Percentiles rank a stretch among this genome's conserved stretches.
Evolutionary conservation across 1,139 yeast species (phyloP).

Genomic region (Debaryomycetaceae sp.): DNA sequence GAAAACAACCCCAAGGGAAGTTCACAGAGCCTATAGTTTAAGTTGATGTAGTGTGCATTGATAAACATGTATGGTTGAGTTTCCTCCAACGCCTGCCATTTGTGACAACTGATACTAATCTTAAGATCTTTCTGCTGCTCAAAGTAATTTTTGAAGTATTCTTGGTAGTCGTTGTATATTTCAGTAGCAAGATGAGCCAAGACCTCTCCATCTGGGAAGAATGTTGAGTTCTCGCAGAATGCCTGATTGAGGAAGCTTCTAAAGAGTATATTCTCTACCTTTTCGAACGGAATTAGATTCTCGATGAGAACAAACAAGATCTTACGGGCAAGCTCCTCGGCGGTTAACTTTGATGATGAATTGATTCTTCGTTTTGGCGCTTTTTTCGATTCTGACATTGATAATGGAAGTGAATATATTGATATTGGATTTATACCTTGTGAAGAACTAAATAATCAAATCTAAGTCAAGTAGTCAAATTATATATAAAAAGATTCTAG

Average conservation of each 20-base stretch:
- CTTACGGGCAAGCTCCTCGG: slow-evolving; percentile 11
- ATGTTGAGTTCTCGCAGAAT: slow-evolving; percentile 5
- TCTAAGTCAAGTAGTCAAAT: too few species aligned
- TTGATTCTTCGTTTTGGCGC: slow-evolving; percentile 6
- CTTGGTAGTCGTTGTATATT: slow-evolving; percentile 17
- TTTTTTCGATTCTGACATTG: slow-evolving; percentile 3
- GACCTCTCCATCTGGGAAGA: slow-evolving; percentile 16
- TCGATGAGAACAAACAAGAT: slow-evolving; percentile 17
- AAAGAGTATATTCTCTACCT: slow-evolving; percentile 14
- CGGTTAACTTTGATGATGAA: slow-evolving; percentile 6
- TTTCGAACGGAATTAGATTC: slow-evolving; percentile 19
- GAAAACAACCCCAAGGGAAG: slow-evolving; percentile 20
- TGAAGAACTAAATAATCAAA: too few species aligned
- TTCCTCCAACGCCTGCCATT: slow-evolving; percentile 16
- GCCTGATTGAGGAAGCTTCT: slow-evolving; percentile 10
- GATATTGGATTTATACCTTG: background rate
- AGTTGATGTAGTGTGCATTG: slow-evolving; percentile 17
- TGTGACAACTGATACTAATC: slow-evolving; percentile 19
- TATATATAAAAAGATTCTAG: too few species aligned
- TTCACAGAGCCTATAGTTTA: slow-evolving; percentile 15
- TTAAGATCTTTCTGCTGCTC: slow-evolving; percentile 8
- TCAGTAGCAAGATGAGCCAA: slow-evolving; percentile 17
- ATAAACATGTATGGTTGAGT: slow-evolving; percentile 16
- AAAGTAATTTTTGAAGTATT: slow-evolving; percentile 17
- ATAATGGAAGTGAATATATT: background rate